phyloP scores from a whole-genome alignment of 2,329 filamentous ascomycete species.

The Diplodia sapinea region DNA sequence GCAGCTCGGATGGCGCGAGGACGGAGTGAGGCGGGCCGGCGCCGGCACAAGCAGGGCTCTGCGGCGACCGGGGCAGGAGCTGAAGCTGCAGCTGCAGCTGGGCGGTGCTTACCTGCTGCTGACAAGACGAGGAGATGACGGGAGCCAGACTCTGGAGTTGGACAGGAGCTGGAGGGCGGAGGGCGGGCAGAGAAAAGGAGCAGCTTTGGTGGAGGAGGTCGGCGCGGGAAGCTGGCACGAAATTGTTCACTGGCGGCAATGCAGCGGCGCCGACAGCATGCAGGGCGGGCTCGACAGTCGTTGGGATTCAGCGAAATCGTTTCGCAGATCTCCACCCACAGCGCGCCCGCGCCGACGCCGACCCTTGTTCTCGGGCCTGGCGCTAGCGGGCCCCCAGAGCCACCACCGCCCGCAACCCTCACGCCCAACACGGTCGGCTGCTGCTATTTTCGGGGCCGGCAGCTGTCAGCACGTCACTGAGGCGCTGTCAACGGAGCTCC shows the following conservation, averaged over 20 bases:
- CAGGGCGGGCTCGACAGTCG: conserved; percentile 3
- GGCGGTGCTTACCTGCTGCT: conserved; percentile 19
- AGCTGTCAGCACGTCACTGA: background rate
- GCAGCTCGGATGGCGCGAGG: conserved; percentile 10
- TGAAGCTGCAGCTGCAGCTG: conserved; percentile 6
- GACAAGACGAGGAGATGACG: conserved; percentile 17
- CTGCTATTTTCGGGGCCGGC: conserved; percentile 7
- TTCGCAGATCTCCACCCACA: conserved; percentile 2
- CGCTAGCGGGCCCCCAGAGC: background rate
- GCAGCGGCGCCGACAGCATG: conserved; percentile 14
- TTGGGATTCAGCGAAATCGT: conserved; percentile 3
- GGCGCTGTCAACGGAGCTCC: background rate
- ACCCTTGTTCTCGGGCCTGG: conserved; percentile 9
- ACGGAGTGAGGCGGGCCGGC: conserved; percentile 11
- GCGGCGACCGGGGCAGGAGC: background rate
- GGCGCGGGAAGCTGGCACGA: conserved; percentile 14
- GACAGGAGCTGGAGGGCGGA: background rate
- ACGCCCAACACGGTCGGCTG: background rate
- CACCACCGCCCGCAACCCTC: background rate
- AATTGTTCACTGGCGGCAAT: conserved; percentile 12
- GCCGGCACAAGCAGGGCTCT: conserved; percentile 11
- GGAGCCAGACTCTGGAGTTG: background rate
- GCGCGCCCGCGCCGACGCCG: background rate
- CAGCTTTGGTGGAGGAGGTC: background rate
- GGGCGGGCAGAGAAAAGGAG: background rate